Base-by-base conservation (phyloP, 106 monocot species). In the Amphibolis antarctica region DNA sequence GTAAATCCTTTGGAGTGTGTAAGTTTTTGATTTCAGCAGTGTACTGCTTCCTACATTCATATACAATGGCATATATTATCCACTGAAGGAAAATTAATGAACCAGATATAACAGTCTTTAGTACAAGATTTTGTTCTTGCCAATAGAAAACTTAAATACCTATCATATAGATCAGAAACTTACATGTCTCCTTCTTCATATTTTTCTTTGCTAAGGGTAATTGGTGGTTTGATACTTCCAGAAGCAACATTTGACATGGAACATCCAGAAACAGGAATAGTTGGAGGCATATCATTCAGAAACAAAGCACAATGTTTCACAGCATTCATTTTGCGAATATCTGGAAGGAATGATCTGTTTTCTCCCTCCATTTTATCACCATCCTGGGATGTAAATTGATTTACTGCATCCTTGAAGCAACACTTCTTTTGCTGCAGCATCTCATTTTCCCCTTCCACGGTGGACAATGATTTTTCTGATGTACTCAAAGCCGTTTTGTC, bases 101-200 rank as follows among this genome's bases (percentile, higher is more conserved):
- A 24, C 14, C 10, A 63, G 28, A 53, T 53, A 20, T 12, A 24
- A 12, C 23, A 53, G 11, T 6, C 53, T 10, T 53, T 10, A 53
- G 36, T 36, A 36, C 36, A 36, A 36, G 36, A 36, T 36, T 36
- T 36, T 2, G 36, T 4, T 36, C 36, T 36, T 36, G 36, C 4
- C 7, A 36, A 2, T 36, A 36, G 36, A 36, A 36, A 36, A 2
- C 7, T 7, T 36, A 36, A 36, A 36, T 25, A 24, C 15, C 28
- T 11, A 57, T 28, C 26, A 26, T 57, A 30, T 61, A 73, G 3
- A 30, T 31, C 25, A 48, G 67, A 69, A 61, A 13, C 74, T 82
- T 80, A 86, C 86, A 67, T 74, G 36, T 83, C 66, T 62, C 55
- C 59, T 44, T 47, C 53, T 28, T 43, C 74, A 62, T 12, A 42